phyloP scores from a whole-genome alignment of 2,329 filamentous ascomycete species.

The Tricladium varicosporioides region DNA sequence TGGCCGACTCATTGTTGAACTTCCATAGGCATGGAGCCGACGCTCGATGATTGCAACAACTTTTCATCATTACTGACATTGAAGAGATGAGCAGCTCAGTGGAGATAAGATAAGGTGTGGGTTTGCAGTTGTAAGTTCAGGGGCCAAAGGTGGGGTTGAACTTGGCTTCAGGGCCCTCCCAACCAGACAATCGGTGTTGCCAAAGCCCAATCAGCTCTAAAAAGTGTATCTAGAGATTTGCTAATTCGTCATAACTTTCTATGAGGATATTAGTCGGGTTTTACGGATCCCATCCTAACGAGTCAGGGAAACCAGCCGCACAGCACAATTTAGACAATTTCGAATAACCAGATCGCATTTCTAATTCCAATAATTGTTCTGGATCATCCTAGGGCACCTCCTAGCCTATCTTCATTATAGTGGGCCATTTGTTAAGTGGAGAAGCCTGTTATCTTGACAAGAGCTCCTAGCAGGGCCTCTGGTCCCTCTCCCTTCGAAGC shows the following conservation, averaged over 20 bases:
- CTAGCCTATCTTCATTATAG: neutral
- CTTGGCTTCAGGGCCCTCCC: neutral
- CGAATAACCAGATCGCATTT: neutral
- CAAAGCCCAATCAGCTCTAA: neutral
- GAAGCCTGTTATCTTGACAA: neutral
- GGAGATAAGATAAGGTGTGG: neutral
- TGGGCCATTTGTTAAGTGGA: neutral
- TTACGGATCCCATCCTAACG: too few species aligned
- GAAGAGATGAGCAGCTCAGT: neutral
- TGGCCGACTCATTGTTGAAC: neutral
- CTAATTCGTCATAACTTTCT: too few species aligned
- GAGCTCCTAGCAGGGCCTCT: neutral
- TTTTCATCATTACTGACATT: neutral
- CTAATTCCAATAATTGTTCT: neutral
- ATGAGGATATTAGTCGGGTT: too few species aligned
- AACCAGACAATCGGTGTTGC: neutral
- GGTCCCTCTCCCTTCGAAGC: neutral
- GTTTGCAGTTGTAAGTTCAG: neutral
- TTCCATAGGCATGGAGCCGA: neutral
- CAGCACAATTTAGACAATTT: too few species aligned
- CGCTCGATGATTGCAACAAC: neutral
- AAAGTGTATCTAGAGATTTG: too few species aligned
- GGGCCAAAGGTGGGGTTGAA: neutral
- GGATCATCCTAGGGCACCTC: neutral
- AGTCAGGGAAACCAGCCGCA: too few species aligned